Percentiles rank a stretch among this genome's conserved stretches.
Conservation (phyloP, 306 rosid species). For the Ammopiptanthus mongolicus region DNA sequence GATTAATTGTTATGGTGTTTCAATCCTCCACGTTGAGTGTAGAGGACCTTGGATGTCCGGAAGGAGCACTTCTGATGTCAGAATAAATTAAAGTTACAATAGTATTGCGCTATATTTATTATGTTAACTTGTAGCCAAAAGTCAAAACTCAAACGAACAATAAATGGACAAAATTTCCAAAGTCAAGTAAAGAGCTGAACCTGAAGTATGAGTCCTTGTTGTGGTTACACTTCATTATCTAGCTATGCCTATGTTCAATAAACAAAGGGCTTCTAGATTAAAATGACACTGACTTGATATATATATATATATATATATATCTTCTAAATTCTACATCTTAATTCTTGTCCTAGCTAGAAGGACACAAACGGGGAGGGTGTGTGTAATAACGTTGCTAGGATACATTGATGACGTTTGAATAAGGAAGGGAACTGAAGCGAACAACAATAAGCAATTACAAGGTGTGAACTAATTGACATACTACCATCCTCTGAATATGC, state of each 20-base stretch:
- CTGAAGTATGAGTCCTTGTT: no score
- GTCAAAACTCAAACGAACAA: background rate
- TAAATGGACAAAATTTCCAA: background rate
- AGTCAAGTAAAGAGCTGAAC: background rate
- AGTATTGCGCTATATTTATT: background rate
- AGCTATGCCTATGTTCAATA: no score
- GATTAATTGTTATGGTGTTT: no score
- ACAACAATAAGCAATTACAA: background rate
- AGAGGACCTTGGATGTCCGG: accelerated
- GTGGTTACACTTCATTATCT: no score
- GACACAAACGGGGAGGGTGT: background rate
- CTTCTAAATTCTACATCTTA: background rate
- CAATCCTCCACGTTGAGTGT: no score
- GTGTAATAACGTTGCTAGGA: background rate
- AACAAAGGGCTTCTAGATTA: no score
- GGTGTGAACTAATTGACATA: background rate
- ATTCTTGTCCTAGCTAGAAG: background rate
- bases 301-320: background rate
- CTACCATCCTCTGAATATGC: background rate
- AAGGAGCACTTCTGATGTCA: no score
- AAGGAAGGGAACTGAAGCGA: background rate
- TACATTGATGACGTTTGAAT: background rate
- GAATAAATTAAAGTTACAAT: no score
- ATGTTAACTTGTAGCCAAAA: background rate
- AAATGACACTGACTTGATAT: background rate